Evolutionary conservation across 2,329 filamentous ascomycete genomes (phyloP), one percentile per base, ranked within the genome.

Genomic region (Plenodomus lindquistii): DNA sequence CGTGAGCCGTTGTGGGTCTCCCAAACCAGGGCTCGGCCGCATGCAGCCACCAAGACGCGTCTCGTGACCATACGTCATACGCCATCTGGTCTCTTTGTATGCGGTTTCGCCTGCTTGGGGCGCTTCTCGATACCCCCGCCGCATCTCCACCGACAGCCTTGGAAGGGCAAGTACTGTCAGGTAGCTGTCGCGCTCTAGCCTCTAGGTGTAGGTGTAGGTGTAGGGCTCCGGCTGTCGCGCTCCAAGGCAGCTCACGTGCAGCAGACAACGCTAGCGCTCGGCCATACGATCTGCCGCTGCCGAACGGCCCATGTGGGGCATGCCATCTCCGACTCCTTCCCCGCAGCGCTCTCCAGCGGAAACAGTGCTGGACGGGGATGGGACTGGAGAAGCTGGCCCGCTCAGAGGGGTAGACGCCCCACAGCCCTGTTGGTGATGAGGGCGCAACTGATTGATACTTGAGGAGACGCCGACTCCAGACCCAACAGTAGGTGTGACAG

Each of bases 281-380:
- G 54, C 27, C 11, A 29, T 42, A 54, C 22, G 31, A 51, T 52
- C 39, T 24, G 17, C 53, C 50, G 53, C n/a, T 38, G 46, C 43
- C 45, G 43, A 43, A n/a, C n/a, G 17, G 37, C 17, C 34, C 40
- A 45, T 57, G 57, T 60, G 57, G 57, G 57, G 54, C 54, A 46
- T 31, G 57, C 52, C 54, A 46, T 31, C 31, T 42, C 29, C 18
- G 38, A 38, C 20, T 24, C 44, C 37, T 57, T 55, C 57, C 54
- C 57, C 57, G 54, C 57, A 60, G 37, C 47, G 27, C 46, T 46
- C 22, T 27, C 31, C 31, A 38, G 36, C 37, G 48, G 40, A 37
- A 38, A 16, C 15, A 41, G 24, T 44, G 29, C 34, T 40, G 27
- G 27, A 31, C 27, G 36, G 36, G 22, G 22, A 16, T 19, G 36